Percentiles rank a stretch among this genome's conserved stretches.
phyloP scores from a whole-genome alignment of 2,329 filamentous ascomycete genomes.

The Rhynchosporium agropyri region DNA sequence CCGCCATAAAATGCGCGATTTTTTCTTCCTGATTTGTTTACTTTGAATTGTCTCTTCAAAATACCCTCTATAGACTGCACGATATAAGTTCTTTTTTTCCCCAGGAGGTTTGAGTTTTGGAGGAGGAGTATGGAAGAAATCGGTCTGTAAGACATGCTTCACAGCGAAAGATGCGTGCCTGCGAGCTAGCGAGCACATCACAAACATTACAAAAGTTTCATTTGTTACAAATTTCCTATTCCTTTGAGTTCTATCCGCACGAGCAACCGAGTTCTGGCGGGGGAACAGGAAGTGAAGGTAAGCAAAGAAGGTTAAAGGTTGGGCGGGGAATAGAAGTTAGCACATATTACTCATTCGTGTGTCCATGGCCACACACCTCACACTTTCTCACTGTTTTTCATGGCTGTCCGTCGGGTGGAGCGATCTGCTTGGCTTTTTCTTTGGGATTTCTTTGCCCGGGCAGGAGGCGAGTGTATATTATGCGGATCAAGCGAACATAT shows the following conservation, averaged over 20 bases:
- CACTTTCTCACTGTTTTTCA: not conserved
- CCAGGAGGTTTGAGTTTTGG: not conserved
- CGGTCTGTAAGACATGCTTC: conserved; percentile 29
- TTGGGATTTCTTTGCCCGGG: not conserved
- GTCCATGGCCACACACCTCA: conserved; percentile 1
- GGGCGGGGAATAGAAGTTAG: conserved; percentile 2
- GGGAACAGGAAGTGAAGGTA: not conserved
- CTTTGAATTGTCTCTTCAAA: conserved; percentile 31
- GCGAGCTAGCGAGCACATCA: not conserved
- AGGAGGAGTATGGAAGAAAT: conserved; percentile 14
- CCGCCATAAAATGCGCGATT: conserved; percentile 29
- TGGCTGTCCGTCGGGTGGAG: not conserved
- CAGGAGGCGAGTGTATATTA: conserved; percentile 4
- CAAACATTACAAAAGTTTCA: conserved; percentile 22
- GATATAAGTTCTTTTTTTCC: conserved; percentile 26
- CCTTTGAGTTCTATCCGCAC: not conserved
- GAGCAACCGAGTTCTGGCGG: not conserved
- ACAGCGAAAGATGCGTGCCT: conserved; percentile 22
- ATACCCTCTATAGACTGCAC: conserved; percentile 40
- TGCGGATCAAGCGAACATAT: not conserved
- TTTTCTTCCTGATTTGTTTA: conserved; percentile 21
- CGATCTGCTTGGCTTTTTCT: not conserved
- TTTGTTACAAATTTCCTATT: conserved; percentile 27
- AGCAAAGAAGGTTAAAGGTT: no score
- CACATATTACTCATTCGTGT: conserved; percentile 4